A percentile compares a stretch with the other conserved stretches of the same genome.
phyloP scores from a whole-genome alignment of 805 yeast genomes.

The Kazachstania taianensis region DNA sequence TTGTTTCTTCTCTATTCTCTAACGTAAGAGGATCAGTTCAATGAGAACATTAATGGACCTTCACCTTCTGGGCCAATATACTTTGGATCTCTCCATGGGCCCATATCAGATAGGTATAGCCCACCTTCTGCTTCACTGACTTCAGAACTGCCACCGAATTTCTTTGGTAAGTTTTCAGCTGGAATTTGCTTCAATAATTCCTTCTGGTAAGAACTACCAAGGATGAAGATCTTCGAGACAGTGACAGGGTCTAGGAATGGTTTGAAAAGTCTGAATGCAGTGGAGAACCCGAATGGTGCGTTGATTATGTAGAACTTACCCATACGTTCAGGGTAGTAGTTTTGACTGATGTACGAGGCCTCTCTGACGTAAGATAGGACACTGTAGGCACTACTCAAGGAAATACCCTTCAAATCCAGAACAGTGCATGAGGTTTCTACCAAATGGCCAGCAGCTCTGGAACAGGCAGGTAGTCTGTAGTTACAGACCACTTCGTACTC shows the following conservation, averaged over 20 bases:
- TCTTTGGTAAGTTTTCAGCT: conserved; percentile 78
- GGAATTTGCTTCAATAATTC: conserved; percentile 90
- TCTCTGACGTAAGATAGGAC: conserved; percentile 84
- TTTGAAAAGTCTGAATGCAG: conserved; percentile 85
- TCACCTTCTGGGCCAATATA: conserved; percentile 93
- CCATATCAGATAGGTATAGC: conserved; percentile 76
- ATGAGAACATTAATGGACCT: conserved; percentile 55
- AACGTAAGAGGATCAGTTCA: too few relatives aligned
- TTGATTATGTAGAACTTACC: conserved; percentile 93
- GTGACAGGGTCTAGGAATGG: conserved; percentile 97
- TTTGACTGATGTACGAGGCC: conserved; percentile 90
- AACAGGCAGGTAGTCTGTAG: conserved; percentile 87
- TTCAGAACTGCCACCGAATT: conserved; percentile 78
- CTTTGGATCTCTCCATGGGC: conserved; percentile 93
- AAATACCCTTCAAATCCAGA: conserved; percentile 89
- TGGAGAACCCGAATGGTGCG: conserved; percentile 94
- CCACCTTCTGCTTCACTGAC: conserved; percentile 65
- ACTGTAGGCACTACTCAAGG: conserved; percentile 71
- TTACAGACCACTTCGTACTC: conserved; percentile 87
- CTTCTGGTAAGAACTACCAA: conserved; percentile 67
- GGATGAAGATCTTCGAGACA: conserved; percentile 83
- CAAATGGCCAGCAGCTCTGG: conserved; percentile 65
- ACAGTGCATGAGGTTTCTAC: conserved; percentile 96
- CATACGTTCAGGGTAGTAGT: conserved; percentile 98
- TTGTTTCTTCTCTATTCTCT: too few relatives aligned